phyloP scores from a whole-genome alignment of 345 rosid species.

The Trapa bicornis region DNA sequence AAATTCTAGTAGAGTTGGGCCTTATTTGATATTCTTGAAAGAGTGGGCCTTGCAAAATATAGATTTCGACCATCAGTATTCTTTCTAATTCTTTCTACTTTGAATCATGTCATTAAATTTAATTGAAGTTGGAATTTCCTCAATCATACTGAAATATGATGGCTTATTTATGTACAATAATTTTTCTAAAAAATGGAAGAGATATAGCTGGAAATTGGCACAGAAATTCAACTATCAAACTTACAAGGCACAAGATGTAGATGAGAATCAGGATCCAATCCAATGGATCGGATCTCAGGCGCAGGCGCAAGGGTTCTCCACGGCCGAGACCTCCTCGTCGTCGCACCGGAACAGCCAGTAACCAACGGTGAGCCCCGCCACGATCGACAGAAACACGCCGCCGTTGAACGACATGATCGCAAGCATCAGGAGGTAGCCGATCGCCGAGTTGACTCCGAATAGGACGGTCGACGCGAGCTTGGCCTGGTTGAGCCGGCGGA shows the following conservation, averaged over 20 bases:
- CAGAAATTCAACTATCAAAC: background rate
- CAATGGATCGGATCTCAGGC: background rate
- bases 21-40: no score
- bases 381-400: constrained; percentile 65
- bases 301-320: background rate
- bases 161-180: no score
- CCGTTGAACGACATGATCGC: constrained; percentile 84
- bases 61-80: no score
- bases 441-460: constrained; percentile 39
- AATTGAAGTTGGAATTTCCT: no score
- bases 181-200: no score
- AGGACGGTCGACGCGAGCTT: constrained; percentile 11
- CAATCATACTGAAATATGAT: no score
- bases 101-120: no score
- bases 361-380: constrained; percentile 51
- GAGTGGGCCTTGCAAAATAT: no score
- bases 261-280: background rate
- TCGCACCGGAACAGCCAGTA: constrained; percentile 40
- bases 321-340: constrained; percentile 9
- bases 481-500: constrained; percentile 5
- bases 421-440: constrained; percentile 73
- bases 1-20: no score
- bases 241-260: background rate
- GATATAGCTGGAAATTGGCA: background rate
- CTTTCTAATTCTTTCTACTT: no score